Base-by-base conservation (phyloP, 2,329 filamentous ascomycete species). In the Stagonosporopsis vannaccii region DNA sequence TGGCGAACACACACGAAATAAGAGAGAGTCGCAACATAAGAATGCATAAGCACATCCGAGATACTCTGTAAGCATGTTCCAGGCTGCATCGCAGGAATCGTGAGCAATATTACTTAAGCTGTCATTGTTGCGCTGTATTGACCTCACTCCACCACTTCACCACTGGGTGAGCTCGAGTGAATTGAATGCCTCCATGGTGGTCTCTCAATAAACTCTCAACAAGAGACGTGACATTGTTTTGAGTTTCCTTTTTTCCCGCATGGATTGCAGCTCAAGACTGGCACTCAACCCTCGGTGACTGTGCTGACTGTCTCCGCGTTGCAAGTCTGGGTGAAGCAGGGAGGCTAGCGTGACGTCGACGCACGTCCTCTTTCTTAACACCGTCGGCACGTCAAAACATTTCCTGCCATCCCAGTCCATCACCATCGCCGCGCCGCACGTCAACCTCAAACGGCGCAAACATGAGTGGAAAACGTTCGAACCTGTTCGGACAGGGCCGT, bases 401-500 rank as follows among this genome's bases (percentile, higher is more conserved):
- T 58, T 54, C 33, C 33, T 44, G 43, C 37, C 36, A 46, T 36
- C 56, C 35, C 50, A 46, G 36, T 28, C 52, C 52, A 56, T 50
- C 54, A 40, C 37, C 47, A 43, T 35, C 49, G 13, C 43, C 23
- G 26, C 53, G 55, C 55, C 55, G 48, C 55, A 50, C 49, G 54
- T 50, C 55, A 54, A 53, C 55, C 39, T 17, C 45, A 25, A 19
- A n/a, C 44, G 41, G 51, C 62, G 57, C 60, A 51, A 65, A 30
- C 58, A 74, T 74, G 70, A 69, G 68, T 54, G 60, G 53, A 32
- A 73, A 73, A 61, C 68, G 70, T 55, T 60, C 48, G 9, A 67
- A 60, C 48, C 59, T 66, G 17, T 73, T 70, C 49, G 61, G 55
- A 30, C 71, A 74, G 60, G 71, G 71, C 44, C 62, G 61, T 48